Base-by-base conservation (phyloP, 768 basidiomycete species). In the Suillus occidentalis region DNA sequence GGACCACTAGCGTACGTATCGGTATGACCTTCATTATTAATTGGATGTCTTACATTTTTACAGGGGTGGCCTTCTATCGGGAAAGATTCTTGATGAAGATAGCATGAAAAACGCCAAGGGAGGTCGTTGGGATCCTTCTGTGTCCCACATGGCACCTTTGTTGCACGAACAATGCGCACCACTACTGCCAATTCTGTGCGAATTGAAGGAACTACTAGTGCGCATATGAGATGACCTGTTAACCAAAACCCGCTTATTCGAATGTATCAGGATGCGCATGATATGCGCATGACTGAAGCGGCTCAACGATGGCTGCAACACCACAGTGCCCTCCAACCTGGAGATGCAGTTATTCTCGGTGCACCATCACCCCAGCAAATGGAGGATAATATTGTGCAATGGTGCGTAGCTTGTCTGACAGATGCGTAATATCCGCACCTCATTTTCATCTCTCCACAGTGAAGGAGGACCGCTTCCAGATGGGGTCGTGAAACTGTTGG, bases 331-430 rank as follows among this genome's bases (percentile, higher is more conserved):
- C 63, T 68, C n/a, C 55, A 63, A 62, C 60, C 65, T 50, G 71
- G 55, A 6, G 70, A 78, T 67, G 70, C 65, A 47, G 71, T 81
- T 68, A 74, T 82, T 63, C 72, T 83, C 62, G 79, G 80, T 16
- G 80, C 79, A 12, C 68, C 73, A 57, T 73, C 71, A 6, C 66
- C 72, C 59, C 68, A 71, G 60, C 80, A 83, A 49, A 67, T 83
- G 37, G 78, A 80, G 71, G 68, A 66, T 45, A 68, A 68, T 58
- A 61, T 68, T 3, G 39, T 10, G 13, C 37, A 65, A 2, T 65
- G 64, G 68, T 68, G 64, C 63, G 68, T 71, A 61, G 66, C 37
- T 64, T 16, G 36, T 43, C 3, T 10, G 12, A 8, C 5, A 16
- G 22, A 34, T n/a, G 34, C 8, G 4, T 7, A 36, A 36, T 36